Base-by-base conservation (phyloP, 768 basidiomycete species). In the Lactarius trivialis region DNA sequence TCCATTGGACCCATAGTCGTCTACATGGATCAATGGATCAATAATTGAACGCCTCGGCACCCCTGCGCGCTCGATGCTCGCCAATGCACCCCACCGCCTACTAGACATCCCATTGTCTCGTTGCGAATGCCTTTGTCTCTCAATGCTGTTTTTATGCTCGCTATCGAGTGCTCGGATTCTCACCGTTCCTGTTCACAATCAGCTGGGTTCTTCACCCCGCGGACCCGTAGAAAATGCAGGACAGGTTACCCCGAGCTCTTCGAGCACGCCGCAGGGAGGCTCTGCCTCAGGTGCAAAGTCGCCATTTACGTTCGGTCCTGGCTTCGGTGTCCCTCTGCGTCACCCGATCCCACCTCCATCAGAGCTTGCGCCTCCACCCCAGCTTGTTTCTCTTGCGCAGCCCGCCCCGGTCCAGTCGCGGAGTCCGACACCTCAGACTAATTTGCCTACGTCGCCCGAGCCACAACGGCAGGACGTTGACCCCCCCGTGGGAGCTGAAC, bases 11-110 rank as follows among this genome's bases (percentile, higher is more conserved):
- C 36, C 33, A 49, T 48, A 39, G 15, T 34, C 30, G 45, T 54
- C 61, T 36, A 49, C 41, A 55, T 33, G 52, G 52, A 58, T 41
- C 52, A 50, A 55, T 33, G 52, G 52, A 58, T 41, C 52, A 50
- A 58, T 45, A 54, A 17, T 36, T 36, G 1, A 50, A 54, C 26
- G 11, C 32, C 39, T 21, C 33, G 21, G 19, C 48, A 34, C 28
- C 50, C 50, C 52, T 58, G 57, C 43, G 52, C 52, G 52, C 52
- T 49, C 30, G 52, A 58, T 55, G 34, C 41, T 33, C 34, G 21
- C 24, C 28, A 28, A 58, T 55, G 34, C 41, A 39, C 34, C 19
- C 24, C 28, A 28, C 19, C 14, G 21, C 9, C 45, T 48, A 14
- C 12, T n/a, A 19, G 30, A 51, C 1, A 32, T 7, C 11, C 28